Evolutionary conservation across 441 rosid species (phyloP).

Genomic region (Gossypium gossypioides): DNA sequence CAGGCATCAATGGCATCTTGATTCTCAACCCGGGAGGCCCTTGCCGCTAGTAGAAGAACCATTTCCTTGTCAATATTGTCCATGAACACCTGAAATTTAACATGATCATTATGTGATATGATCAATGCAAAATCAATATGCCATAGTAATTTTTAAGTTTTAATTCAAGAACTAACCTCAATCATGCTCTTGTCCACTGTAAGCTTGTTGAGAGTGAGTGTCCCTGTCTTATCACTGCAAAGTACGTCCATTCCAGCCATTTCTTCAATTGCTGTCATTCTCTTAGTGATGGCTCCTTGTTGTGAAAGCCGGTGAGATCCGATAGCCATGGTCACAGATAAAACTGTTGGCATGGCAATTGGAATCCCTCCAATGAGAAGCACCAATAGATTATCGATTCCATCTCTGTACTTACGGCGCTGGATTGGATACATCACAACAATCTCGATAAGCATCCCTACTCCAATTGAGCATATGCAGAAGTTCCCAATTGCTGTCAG

Average conservation of each 20-base stretch:
- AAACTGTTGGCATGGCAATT: slow-evolving; percentile 69
- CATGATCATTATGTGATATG: neutral
- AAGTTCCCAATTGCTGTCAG: slow-evolving; percentile 66
- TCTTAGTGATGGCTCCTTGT: slow-evolving; percentile 66
- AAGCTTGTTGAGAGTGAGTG: slow-evolving; percentile 70
- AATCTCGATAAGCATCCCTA: slow-evolving; percentile 54
- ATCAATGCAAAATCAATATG: neutral
- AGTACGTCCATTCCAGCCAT: slow-evolving; percentile 75
- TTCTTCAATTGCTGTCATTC: slow-evolving; percentile 71
- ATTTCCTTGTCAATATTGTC: slow-evolving; percentile 43
- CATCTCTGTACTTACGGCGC: slow-evolving; percentile 45
- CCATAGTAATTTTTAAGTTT: neutral
- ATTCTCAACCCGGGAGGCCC: slow-evolving; percentile 63
- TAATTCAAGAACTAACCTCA: slow-evolving; percentile 29
- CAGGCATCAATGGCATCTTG: slow-evolving; percentile 74
- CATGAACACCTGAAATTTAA: slow-evolving; percentile 27
- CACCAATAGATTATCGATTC: slow-evolving; percentile 57
- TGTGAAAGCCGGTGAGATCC: slow-evolving; percentile 62
- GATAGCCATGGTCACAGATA: slow-evolving; percentile 71
- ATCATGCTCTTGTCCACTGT: slow-evolving; percentile 56
- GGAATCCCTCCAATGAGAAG: slow-evolving; percentile 67
- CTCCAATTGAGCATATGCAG: slow-evolving; percentile 55
- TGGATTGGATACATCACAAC: slow-evolving; percentile 61
- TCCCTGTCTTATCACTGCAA: slow-evolving; percentile 71
- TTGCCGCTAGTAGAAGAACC: slow-evolving; percentile 46